These are phyloP conservation scores for Xylariales sp. DNA, from an alignment of 2,329 filamentous ascomycete species.

Conservation along the genomic window DNA sequence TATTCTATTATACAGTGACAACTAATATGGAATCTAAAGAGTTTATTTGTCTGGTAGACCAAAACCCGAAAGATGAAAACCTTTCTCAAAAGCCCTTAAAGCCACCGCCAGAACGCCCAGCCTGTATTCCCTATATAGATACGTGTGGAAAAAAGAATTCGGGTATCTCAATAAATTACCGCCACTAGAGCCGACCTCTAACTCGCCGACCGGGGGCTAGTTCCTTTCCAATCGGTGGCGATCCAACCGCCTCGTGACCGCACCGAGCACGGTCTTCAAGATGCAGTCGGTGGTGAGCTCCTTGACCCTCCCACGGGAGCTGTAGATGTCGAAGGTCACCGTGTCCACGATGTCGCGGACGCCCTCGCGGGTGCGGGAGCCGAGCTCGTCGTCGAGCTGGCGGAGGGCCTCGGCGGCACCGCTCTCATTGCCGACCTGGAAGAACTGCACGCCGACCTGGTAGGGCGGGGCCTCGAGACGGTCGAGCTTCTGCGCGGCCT, in stretches of 20 bases:
- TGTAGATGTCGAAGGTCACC: conserved; percentile 65
- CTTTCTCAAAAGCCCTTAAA: too few species aligned
- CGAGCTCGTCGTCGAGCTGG: conserved; percentile 71
- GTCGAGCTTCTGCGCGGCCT: conserved; percentile 67
- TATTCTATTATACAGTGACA: too few species aligned
- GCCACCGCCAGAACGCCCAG: too few species aligned
- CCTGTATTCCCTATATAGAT: too few species aligned
- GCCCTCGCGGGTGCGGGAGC: conserved; percentile 44
- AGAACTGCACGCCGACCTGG: conserved; percentile 93
- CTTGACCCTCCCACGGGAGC: conserved; percentile 31
- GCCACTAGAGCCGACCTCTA: too few species aligned
- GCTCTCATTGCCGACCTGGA: conserved; percentile 79
- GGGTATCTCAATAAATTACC: too few species aligned
- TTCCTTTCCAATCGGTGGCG: too few species aligned
- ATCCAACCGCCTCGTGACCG: conserved; percentile 66
- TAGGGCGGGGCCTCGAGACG: conserved; percentile 64
- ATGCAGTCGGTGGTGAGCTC: conserved; percentile 65
- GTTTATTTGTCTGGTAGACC: too few species aligned
- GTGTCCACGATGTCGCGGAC: conserved; percentile 91
- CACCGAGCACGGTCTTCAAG: conserved; percentile 77
- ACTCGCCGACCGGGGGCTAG: too few species aligned
- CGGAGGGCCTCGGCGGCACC: conserved; percentile 61
- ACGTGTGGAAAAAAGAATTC: too few species aligned
- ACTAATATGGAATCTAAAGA: too few species aligned
- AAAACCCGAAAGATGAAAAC: too few species aligned